A percentile compares a stretch with the other conserved stretches of the same genome.
These are phyloP conservation scores for Starmerella bombicola DNA, from an alignment of 805 yeast species.

Conservation along the genomic window DNA sequence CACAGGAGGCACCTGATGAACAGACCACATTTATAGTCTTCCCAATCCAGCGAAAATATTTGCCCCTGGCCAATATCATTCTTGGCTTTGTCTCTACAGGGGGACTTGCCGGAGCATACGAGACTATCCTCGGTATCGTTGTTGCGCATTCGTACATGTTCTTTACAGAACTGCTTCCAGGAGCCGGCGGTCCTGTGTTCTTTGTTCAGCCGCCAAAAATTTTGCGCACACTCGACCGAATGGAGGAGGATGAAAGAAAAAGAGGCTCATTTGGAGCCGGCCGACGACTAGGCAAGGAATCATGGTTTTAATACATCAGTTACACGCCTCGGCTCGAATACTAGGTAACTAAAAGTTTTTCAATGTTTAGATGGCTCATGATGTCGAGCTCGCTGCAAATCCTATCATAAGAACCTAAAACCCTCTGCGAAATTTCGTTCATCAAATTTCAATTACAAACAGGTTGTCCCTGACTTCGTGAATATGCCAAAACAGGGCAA, in stretches of 20 bases:
- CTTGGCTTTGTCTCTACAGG: constrained; percentile 22
- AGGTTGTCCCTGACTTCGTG: too few relatives aligned
- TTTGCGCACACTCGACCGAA: constrained; percentile 4
- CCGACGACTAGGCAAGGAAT: constrained; percentile 22
- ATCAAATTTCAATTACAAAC: too few relatives aligned
- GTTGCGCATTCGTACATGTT: constrained; percentile 28
- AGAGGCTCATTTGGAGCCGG: constrained; percentile 21
- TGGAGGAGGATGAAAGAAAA: constrained; percentile 7
- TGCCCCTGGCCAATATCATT: constrained; percentile 28
- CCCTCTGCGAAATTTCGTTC: too few relatives aligned
- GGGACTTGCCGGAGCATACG: constrained; percentile 22
- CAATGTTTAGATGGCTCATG: too few relatives aligned
- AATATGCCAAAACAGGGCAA: too few relatives aligned
- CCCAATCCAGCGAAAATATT: constrained; percentile 24
- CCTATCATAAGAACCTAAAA: too few relatives aligned
- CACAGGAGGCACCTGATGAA: constrained; percentile 28
- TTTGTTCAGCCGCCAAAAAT: constrained; percentile 9
- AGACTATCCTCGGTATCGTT: constrained; percentile 25
- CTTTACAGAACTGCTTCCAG: constrained; percentile 25
- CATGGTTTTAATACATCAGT: too few relatives aligned
- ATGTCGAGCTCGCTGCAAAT: too few relatives aligned
- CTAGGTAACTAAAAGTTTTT: too few relatives aligned
- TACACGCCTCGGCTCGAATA: too few relatives aligned
- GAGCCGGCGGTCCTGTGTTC: constrained; percentile 23
- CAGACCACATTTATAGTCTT: constrained; percentile 26